phyloP scores from a whole-genome alignment of 2,329 filamentous ascomycete genomes.

The Venturia carpophila region DNA sequence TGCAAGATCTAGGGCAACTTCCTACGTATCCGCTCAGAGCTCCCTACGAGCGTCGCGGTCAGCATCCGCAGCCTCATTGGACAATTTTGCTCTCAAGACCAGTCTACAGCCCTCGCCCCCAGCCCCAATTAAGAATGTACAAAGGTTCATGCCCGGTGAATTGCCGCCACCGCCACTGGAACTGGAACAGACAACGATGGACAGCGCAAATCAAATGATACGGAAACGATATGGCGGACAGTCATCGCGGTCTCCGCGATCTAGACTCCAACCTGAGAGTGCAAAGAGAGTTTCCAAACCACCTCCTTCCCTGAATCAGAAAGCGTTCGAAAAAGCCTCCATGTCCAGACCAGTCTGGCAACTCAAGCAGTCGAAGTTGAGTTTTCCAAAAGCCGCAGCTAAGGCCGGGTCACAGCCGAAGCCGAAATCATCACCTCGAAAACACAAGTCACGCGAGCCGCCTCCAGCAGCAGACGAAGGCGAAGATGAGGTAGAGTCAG shows the following conservation, averaged over 20 bases:
- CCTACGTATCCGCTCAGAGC: slow-evolving; percentile 5
- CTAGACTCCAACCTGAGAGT: background rate
- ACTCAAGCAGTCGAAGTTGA: background rate
- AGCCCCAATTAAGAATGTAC: background rate
- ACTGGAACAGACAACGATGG: background rate
- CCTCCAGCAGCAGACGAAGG: background rate
- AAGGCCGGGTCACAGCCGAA: background rate
- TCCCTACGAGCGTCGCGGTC: background rate
- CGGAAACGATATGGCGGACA: background rate
- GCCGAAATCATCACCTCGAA: background rate
- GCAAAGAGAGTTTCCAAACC: background rate
- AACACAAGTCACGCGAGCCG: background rate
- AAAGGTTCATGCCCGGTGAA: background rate
- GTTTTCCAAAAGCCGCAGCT: background rate
- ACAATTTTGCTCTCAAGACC: background rate
- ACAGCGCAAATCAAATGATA: background rate
- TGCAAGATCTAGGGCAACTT: background rate
- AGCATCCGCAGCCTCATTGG: background rate
- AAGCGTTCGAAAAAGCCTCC: background rate
- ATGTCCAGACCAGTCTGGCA: background rate
- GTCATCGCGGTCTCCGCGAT: background rate
- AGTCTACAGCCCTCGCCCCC: background rate
- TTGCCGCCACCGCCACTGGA: background rate
- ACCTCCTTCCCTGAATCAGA: background rate
- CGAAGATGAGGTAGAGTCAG: background rate